phyloP scores from a whole-genome alignment of 805 yeast genomes.

The Priceomyces melissophilus region DNA sequence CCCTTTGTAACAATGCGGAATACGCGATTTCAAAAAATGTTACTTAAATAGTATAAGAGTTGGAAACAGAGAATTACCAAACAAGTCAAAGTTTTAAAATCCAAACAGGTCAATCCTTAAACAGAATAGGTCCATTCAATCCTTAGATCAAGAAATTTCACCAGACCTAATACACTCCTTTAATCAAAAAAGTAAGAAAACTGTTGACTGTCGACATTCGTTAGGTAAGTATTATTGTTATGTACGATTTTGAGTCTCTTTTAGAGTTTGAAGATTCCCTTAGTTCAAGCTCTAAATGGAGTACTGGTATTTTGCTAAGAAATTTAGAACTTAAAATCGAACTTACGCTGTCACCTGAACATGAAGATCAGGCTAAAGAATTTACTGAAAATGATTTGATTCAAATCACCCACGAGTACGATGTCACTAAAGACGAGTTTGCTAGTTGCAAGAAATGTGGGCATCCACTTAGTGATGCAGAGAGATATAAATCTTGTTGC shows the following conservation, averaged over 20 bases:
- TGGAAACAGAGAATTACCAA: neutral
- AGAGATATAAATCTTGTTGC: slow-evolving; percentile 21
- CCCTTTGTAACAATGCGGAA: slow-evolving; percentile 2
- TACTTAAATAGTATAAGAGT: slow-evolving; percentile 4
- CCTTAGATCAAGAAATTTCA: neutral
- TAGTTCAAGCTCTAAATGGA: slow-evolving; percentile 13
- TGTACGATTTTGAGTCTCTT: slow-evolving; percentile 23
- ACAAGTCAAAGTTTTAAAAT: neutral
- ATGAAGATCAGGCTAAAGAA: slow-evolving; percentile 2
- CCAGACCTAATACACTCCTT: neutral
- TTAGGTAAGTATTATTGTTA: neutral
- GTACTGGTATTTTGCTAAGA: slow-evolving; percentile 16
- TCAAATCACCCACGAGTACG: slow-evolving; percentile 15
- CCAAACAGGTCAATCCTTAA: neutral
- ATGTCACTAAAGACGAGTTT: slow-evolving; percentile 27
- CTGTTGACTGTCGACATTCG: slow-evolving; percentile 3
- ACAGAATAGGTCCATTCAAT: slow-evolving; percentile 2
- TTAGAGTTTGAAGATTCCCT: slow-evolving; percentile 36
- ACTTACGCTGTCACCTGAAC: slow-evolving; percentile 11
- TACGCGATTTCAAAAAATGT: slow-evolving; percentile 3
- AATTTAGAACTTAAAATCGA: slow-evolving; percentile 28
- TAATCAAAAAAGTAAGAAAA: neutral
- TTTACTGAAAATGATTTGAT: slow-evolving; percentile 15
- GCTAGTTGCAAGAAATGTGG: slow-evolving; percentile 32
- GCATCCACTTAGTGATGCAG: slow-evolving; percentile 11